phyloP scores from a whole-genome alignment of 371 early-diverging fungal species.

The Mucor saturninus region DNA sequence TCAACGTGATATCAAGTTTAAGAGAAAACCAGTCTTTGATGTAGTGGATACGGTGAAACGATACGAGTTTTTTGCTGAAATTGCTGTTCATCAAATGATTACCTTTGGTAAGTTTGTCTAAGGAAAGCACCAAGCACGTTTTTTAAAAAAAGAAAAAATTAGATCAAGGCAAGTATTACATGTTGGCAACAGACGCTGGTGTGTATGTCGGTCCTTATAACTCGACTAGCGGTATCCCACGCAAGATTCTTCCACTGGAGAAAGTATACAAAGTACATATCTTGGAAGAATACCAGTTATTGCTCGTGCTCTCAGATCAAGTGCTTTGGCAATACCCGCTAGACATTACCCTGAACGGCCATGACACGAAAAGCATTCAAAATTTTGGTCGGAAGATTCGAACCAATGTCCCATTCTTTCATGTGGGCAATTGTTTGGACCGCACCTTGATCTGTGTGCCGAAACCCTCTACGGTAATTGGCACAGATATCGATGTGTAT shows the following conservation, averaged over 20 bases:
- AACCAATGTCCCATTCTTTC: constrained; percentile 41
- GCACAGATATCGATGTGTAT: constrained; percentile 37
- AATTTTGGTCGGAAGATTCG: constrained; percentile 34
- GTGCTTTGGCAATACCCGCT: constrained; percentile 47
- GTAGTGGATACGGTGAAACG: constrained; percentile 42
- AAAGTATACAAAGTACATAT: constrained; percentile 46
- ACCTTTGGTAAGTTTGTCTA: constrained; percentile 38
- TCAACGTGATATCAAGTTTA: constrained; percentile 63
- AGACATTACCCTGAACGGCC: constrained; percentile 36
- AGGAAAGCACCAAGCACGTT: no score
- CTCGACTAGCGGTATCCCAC: constrained; percentile 27
- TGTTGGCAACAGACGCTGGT: constrained; percentile 48
- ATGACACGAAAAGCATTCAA: constrained; percentile 20
- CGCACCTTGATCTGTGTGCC: constrained; percentile 43
- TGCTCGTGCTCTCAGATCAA: constrained; percentile 43
- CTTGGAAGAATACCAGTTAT: constrained; percentile 41
- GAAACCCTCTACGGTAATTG: constrained; percentile 19
- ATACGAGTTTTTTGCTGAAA: constrained; percentile 35
- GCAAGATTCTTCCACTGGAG: constrained; percentile 35
- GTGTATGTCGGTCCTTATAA: constrained; percentile 40
- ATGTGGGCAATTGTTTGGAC: constrained; percentile 39
- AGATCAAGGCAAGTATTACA: constrained; percentile 41
- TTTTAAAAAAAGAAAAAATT: not conserved
- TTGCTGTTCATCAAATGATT: constrained; percentile 41
- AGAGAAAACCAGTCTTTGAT: constrained; percentile 64